Base-by-base conservation (phyloP, 208 protist genomes). In the Zelonia costaricensis region DNA sequence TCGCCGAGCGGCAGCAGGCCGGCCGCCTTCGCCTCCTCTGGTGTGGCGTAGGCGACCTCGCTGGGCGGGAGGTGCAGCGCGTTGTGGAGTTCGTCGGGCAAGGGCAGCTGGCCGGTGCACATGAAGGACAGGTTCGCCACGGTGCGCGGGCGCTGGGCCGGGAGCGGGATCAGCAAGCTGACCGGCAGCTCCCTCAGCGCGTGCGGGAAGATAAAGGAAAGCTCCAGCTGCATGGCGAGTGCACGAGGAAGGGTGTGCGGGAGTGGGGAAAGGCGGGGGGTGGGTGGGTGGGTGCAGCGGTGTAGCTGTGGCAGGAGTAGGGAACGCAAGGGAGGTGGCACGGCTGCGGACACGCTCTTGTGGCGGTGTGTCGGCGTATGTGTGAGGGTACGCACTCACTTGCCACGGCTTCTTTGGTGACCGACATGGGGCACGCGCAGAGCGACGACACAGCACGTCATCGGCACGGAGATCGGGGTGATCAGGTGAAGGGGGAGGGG, bases 91-190 rank as follows among this genome's bases (percentile, higher is more conserved):
- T 59, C 49, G 28, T 77, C 73, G 12, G 52, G 18, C 3, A 80
- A 71, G 0, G 83, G 87, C 4, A 91, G 68, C 48, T 82, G 54
- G 0, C 83, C 81, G 15, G 83, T 85, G 65, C 73, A 72, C 74
- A 86, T 78, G 57, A 82, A 93, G 38, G 78, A 48, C 16, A 91
- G 76, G 57, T 93, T 93, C n/a, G 75, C 71, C 13, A 75, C 72
- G 12, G 77, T 68, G 54, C 61, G 70, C 10, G 83, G 87, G 13
- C 83, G 83, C 55, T 86, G 73, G 36, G 75, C 74, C 0, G 76
- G 73, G 13, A 76, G 38, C 0, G 75, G 80, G n/a, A 93, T 58
- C 25, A 78, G 48, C 15, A 88, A 38, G 36, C 65, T 45, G 43
- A 90, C 72, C 12, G 61, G 23, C 30, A 85, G 56, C 40, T 79